Evolutionary conservation across 2,329 filamentous ascomycete species (phyloP).

Genomic region (Pseudogymnoascus sp.): DNA sequence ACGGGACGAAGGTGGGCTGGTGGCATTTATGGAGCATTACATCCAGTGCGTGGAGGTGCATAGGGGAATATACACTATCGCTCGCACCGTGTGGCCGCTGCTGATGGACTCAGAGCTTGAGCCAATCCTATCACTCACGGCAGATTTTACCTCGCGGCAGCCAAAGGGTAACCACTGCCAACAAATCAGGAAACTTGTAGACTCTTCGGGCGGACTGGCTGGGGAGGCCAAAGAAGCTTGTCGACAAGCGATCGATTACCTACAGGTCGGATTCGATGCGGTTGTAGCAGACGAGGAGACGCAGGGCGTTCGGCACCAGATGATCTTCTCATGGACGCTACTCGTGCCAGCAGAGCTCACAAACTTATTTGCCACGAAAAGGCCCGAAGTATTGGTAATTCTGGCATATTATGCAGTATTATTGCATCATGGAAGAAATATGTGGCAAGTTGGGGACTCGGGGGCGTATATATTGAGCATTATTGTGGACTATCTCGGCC

Average conservation of each 20-base stretch:
- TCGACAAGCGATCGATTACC: slow-evolving; percentile 21
- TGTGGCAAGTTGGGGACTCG: slow-evolving; percentile 28
- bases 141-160: slow-evolving; percentile 16
- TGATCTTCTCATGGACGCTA: slow-evolving; percentile 26
- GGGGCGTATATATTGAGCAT: not conserved
- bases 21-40: slow-evolving; percentile 27
- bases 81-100: slow-evolving; percentile 23
- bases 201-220: slow-evolving; percentile 15
- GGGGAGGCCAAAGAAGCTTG: slow-evolving; percentile 24
- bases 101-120: slow-evolving; percentile 25
- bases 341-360: slow-evolving; percentile 22
- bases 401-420: slow-evolving; percentile 27
- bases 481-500: slow-evolving; percentile 6
- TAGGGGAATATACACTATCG: slow-evolving; percentile 18
- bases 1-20: slow-evolving; percentile 19
- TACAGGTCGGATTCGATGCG: slow-evolving; percentile 25
- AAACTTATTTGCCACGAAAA: slow-evolving; percentile 19
- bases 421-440: slow-evolving; percentile 21
- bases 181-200: slow-evolving; percentile 20
- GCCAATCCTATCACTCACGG: slow-evolving; percentile 20
- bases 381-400: slow-evolving; percentile 24
- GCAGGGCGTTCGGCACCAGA: slow-evolving; percentile 18
- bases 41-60: slow-evolving; percentile 25
- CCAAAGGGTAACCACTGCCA: slow-evolving; percentile 23
- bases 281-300: slow-evolving; percentile 13